Evolutionary conservation across 2,329 filamentous ascomycete genomes (phyloP).

Genomic region (Sporothrix phasma): DNA sequence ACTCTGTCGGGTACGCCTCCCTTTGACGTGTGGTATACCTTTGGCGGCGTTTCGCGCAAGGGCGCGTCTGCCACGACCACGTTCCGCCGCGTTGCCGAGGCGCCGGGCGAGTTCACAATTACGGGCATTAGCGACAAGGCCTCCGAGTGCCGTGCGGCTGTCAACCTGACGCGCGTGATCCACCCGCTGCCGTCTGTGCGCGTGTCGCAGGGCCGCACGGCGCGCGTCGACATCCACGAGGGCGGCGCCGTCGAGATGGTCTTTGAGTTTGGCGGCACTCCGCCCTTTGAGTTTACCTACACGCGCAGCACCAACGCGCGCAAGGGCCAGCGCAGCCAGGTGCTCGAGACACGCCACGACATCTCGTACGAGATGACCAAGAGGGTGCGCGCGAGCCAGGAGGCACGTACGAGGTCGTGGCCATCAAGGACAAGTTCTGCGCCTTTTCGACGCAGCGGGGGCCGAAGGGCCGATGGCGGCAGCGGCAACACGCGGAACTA

Average conservation of each 20-base stretch:
- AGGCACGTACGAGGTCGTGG: conserved; percentile 94
- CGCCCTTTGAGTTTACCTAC: conserved; percentile 96
- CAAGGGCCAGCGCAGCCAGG: conserved; percentile 64
- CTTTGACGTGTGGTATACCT: conserved; percentile 87
- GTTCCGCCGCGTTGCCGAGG: conserved; percentile 89
- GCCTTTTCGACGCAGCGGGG: conserved; percentile 67
- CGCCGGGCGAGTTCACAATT: conserved; percentile 79
- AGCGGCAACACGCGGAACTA: conserved; percentile 25
- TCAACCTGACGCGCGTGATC: conserved; percentile 71
- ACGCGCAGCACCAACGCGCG: conserved; percentile 77
- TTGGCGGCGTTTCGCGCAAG: conserved; percentile 67
- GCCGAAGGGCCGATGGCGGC: conserved; percentile 33
- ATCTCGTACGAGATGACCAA: conserved; percentile 72
- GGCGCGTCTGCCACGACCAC: conserved; percentile 70
- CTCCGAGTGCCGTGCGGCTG: conserved; percentile 73
- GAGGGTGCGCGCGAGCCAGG: conserved; percentile 74
- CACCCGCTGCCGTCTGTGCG: conserved; percentile 87
- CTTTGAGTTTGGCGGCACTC: conserved; percentile 91
- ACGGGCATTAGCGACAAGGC: conserved; percentile 80
- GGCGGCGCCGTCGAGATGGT: conserved; percentile 86
- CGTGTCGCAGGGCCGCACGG: conserved; percentile 73
- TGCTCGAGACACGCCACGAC: conserved; percentile 87
- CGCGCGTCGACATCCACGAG: conserved; percentile 88
- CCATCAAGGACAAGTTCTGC: conserved; percentile 89
- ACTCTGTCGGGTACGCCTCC: conserved; percentile 83